A percentile compares a stretch with the other conserved stretches of the same genome.
Evolutionary conservation across 768 basidiomycete species (phyloP).

Genomic region (Podaxis sp.): DNA sequence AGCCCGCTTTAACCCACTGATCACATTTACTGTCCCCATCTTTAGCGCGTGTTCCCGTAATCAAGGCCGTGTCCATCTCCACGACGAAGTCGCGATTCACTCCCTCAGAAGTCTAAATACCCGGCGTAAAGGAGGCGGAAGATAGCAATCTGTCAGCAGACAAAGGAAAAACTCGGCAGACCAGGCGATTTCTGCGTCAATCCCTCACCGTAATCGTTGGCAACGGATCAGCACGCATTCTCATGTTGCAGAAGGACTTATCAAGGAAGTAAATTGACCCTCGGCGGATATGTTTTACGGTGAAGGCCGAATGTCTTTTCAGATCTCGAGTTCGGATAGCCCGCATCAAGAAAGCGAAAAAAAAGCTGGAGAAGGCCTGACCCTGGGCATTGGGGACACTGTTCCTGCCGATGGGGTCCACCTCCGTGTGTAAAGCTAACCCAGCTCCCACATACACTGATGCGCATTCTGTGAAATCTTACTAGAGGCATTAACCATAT

Average conservation of each 20-base stretch:
- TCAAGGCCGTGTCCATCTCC: neutral
- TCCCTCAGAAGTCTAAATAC: neutral
- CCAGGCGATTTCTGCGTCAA: neutral
- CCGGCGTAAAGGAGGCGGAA: neutral
- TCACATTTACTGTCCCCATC: neutral
- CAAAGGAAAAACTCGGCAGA: neutral
- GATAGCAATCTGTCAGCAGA: neutral
- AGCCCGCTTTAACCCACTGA: constrained; percentile 3
- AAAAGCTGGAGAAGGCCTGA: neutral
- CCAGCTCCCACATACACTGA: neutral
- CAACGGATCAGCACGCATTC: constrained; percentile 3
- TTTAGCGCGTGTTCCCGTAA: neutral
- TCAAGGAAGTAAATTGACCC: neutral
- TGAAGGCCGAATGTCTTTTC: constrained; percentile 1
- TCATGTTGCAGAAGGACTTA: neutral
- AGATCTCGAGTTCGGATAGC: neutral
- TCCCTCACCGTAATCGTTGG: neutral
- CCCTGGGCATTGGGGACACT: neutral
- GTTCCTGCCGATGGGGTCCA: neutral
- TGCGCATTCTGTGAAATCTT: neutral
- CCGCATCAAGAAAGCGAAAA: neutral
- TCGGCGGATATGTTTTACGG: constrained; percentile 9
- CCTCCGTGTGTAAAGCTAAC: neutral
- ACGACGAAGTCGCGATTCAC: neutral
- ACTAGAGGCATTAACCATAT: neutral